phyloP scores from a whole-genome alignment of 1,284 basidiomycete species.

The Kwoniella shivajii region DNA sequence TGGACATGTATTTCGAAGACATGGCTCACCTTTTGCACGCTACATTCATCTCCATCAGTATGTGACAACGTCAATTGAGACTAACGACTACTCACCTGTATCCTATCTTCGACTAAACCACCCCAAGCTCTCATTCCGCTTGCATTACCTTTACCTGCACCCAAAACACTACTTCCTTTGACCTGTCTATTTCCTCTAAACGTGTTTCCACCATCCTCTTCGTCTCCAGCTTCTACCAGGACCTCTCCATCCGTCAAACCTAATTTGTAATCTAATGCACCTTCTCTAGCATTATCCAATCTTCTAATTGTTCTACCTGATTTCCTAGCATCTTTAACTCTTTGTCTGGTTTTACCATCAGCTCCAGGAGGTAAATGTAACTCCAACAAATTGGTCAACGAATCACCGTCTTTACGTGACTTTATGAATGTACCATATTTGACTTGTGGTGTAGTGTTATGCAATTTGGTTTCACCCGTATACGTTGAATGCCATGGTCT shows the following conservation, averaged over 20 bases:
- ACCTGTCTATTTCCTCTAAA: constrained; percentile 59
- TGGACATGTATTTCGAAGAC: not conserved
- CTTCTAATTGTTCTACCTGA: constrained; percentile 61
- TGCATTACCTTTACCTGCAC: constrained; percentile 39
- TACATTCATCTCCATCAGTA: constrained; percentile 13
- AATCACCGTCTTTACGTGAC: constrained; percentile 23
- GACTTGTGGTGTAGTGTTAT: constrained; percentile 34
- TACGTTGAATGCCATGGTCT: constrained; percentile 52
- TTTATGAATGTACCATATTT: constrained; percentile 48
- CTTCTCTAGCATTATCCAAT: constrained; percentile 68
- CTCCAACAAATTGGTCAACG: constrained; percentile 41
- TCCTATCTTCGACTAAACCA: constrained; percentile 73
- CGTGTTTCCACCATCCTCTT: constrained; percentile 57
- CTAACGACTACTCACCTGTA: constrained; percentile 62
- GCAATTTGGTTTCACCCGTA: constrained; percentile 32
- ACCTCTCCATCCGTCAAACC: constrained; percentile 56
- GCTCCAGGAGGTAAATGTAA: constrained; percentile 50
- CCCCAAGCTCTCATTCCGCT: constrained; percentile 71
- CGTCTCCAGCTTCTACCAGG: constrained; percentile 12
- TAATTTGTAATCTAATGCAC: constrained; percentile 71
- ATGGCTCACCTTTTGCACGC: constrained; percentile 36
- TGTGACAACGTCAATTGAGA: not conserved
- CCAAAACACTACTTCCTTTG: constrained; percentile 47
- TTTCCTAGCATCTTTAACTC: constrained; percentile 61
- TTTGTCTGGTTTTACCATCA: constrained; percentile 60